These are phyloP conservation scores for Blastocystis sp. DNA, from an alignment of 352 stramenopile genomes.

Conservation along the genomic window DNA sequence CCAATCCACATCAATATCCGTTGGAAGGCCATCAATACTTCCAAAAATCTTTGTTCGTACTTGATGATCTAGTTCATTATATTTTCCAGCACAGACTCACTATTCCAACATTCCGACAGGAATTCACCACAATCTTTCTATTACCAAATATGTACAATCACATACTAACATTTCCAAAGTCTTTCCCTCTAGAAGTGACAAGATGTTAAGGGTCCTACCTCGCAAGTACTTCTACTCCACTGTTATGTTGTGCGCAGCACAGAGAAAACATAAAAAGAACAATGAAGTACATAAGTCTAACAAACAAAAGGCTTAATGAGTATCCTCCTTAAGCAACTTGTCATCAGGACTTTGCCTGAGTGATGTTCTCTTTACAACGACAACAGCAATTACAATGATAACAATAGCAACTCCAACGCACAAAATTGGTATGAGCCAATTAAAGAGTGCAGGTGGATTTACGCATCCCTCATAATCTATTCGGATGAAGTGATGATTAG, in stretches of 20 bases:
- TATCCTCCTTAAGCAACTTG: neutral
- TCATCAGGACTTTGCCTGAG: too few relatives aligned
- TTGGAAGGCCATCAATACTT: neutral
- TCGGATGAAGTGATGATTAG: neutral
- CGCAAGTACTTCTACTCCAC: neutral
- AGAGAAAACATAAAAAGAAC: neutral
- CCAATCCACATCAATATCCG: neutral
- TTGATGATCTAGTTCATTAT: neutral
- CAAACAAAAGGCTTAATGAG: neutral
- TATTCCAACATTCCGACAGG: constrained; percentile 35
- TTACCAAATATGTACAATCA: neutral
- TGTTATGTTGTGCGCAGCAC: neutral
- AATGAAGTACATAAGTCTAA: neutral
- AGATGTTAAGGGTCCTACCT: neutral
- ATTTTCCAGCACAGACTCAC: neutral
- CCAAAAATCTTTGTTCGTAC: neutral
- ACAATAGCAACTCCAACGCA: too few relatives aligned
- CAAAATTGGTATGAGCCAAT: too few relatives aligned
- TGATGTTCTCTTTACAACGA: too few relatives aligned
- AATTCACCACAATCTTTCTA: constrained; percentile 22
- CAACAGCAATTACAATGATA: too few relatives aligned
- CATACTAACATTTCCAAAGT: constrained; percentile 29
- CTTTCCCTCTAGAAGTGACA: neutral
- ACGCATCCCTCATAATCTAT: neutral
- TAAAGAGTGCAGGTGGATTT: neutral